Evolutionary conservation across 169 alveolate genomes (phyloP).

Genomic region (Plasmodium vivax): DNA sequence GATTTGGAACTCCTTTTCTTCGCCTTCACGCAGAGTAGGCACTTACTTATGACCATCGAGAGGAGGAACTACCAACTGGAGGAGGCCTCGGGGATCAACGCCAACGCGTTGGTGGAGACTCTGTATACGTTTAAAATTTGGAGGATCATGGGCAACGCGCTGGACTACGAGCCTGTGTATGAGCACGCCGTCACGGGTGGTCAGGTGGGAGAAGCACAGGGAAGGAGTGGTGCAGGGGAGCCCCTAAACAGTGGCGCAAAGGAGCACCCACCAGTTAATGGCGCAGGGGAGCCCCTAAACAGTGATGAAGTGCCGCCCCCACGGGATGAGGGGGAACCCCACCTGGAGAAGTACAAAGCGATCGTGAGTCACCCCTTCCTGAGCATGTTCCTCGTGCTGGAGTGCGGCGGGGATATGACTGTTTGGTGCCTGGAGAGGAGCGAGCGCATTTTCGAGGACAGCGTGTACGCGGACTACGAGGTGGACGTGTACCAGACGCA

Average conservation of each 20-base stretch:
- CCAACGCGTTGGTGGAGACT: not conserved
- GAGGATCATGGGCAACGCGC: not conserved
- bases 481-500: constrained; percentile 10
- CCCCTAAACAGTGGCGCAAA: too few species aligned
- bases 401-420: constrained; percentile 6
- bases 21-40: constrained; percentile 28
- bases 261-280: too few species aligned
- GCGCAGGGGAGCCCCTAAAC: too few species aligned
- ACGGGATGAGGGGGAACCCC: not conserved
- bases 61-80: constrained; percentile 29
- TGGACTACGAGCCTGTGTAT: not conserved
- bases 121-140: constrained; percentile 16
- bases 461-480: constrained; percentile 15
- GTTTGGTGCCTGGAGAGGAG: constrained; percentile 35
- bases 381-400: constrained; percentile 23
- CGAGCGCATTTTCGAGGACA: constrained; percentile 20
- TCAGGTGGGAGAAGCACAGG: not conserved
- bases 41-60: constrained; percentile 44
- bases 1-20: constrained; percentile 39
- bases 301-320: too few species aligned
- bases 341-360: constrained; percentile 13
- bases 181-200: not conserved
- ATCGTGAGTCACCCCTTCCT: constrained; percentile 36
- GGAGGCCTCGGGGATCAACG: not conserved
- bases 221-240: not conserved